Evolutionary conservation across 768 basidiomycete genomes (phyloP), one percentile per base, ranked within the genome.

Genomic region (Psilocybe cubensis): DNA sequence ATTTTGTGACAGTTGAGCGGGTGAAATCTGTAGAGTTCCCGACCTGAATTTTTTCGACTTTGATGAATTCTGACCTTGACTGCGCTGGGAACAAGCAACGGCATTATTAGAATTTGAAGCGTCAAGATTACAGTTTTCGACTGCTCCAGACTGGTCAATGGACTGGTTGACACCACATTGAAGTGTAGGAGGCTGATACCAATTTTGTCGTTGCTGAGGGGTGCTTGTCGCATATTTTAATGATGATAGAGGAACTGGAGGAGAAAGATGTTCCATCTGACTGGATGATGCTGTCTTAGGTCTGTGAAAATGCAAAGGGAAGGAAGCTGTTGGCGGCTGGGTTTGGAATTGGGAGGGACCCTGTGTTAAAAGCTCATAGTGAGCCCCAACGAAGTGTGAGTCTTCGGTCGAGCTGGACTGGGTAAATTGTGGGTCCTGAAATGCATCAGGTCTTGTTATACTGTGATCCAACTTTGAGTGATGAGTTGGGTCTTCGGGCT

Each of bases 201-300:
- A 76, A 10, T 66, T 66, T 59, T 76, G 75, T 51, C 60, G n/a
- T n/a, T n/a, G 58, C 21, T 59, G 63, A 21, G 66, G 68, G 9
- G 66, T 72, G 31, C 68, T 70, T 21, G 56, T 38, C 25, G 61
- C 57, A 28, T 66, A 69, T 18, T 57, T 35, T 10, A 61, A 59
- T 6, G 64, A 56, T 8, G 54, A 29, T 27, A 65, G 50, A 40
- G 58, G 51, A 11, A 31, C 60, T 9, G 64, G 58, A 20, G 61
- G 23, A 44, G 20, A 54, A 27, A 60, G 51, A 47, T 52, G 54
- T 24, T 54, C 56, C 25, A 44, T 31, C n/a, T 54, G 52, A 27
- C 29, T 54, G 24, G 29, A 52, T 2, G 25, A 44, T 24, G 29
- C 41, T 4, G 11, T 27, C 33, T 49, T 59, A 33, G 52, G 54